Base-by-base conservation (phyloP, 2,329 filamentous ascomycete genomes). In the Exophiala alcalophila region DNA sequence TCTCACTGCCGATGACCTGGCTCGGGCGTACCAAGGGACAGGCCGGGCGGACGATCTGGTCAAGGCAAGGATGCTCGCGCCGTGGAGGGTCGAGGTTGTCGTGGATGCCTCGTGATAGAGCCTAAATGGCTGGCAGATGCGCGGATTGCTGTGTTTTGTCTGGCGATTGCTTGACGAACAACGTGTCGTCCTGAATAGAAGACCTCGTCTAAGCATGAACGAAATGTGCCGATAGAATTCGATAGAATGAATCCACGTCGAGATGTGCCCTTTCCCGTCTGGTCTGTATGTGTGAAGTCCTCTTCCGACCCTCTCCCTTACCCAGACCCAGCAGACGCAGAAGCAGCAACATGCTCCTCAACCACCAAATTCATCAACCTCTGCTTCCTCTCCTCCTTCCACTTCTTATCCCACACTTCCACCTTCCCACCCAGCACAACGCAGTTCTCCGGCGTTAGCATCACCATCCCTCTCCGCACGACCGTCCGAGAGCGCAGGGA, bases 351-450 rank as follows among this genome's bases (percentile, higher is more conserved):
- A 45, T 38, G 40, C 16, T 51, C 52, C 37, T 57, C 49, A 20
- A 50, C 61, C 14, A 72, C 70, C 12, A 82, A 76, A 9, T 73
- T 76, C 36, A 77, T 81, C 47, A 97, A 63, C 51, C 78, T 76
- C 34, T 73, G 74, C 62, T 95, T 81, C 51, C 86, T 75, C 2
- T 79, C 80, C 10, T 81, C 78, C 32, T 74, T 73, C 91, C 91
- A 97, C 5, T 73, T 73, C 59, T 79, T 82, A 59, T 97, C 86
- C 73, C 89, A 78, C 0, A 70, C 71, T 40, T 96, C 89, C 30
- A 97, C 76, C 67, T 86, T 94, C 0, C 92, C 92, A 2, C 92
- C 92, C n/a, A 96, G 65, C 2, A 94, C 60, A n/a, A 77, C 73
- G 40, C 80, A 82, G 43, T 65, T 80, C 2, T 68, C 69, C 1